Evolutionary conservation across 2,329 filamentous ascomycete genomes (phyloP).

Genomic region (Talaromyces funiculosus): DNA sequence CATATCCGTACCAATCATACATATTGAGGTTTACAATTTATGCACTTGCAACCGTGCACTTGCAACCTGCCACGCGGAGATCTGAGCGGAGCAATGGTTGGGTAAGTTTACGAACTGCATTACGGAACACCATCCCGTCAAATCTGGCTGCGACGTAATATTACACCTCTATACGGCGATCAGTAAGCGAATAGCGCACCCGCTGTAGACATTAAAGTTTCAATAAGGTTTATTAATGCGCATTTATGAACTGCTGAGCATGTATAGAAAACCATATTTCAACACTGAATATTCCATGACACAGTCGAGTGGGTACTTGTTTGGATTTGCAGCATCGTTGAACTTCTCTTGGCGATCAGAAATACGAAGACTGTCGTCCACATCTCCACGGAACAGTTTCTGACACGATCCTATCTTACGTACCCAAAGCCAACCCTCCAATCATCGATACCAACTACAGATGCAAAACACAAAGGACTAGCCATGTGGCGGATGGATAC

Average conservation of each 20-base stretch:
- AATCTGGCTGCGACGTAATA: not conserved
- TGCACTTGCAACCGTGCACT: not conserved
- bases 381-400: not conserved
- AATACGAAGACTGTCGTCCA: no score
- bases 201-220: not conserved
- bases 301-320: not conserved
- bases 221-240: not conserved
- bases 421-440: no score
- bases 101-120: not conserved
- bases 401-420: no score
- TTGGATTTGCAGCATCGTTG: not conserved
- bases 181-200: not conserved
- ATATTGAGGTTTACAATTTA: not conserved
- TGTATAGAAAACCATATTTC: not conserved
- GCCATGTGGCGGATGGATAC: slow-evolving; percentile 5
- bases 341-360: no score
- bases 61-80: not conserved
- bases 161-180: not conserved
- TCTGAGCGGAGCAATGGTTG: not conserved
- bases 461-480: not conserved
- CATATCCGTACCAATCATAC: not conserved
- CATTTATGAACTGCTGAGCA: not conserved
- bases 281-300: not conserved
- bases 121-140: not conserved
- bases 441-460: not conserved